A percentile compares a stretch with the other conserved stretches of the same genome.
These are phyloP conservation scores for Xylaria sp. DNA, from an alignment of 2,329 filamentous ascomycete species.

Conservation along the genomic window DNA sequence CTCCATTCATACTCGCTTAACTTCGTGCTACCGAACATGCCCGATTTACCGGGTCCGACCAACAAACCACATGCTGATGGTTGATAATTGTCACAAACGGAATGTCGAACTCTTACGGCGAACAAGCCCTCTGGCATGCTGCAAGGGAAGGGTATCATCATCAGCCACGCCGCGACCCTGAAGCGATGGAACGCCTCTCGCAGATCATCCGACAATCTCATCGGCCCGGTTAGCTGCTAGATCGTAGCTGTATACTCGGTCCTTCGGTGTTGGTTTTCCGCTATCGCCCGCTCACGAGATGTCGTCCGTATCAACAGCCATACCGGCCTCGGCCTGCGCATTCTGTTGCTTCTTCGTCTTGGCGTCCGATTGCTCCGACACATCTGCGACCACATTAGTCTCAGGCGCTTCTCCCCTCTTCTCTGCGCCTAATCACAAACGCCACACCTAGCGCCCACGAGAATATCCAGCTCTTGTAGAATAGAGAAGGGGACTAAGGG, in stretches of 20 bases:
- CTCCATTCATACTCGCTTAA: background rate
- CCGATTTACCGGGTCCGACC: too few species aligned
- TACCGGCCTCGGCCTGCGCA: slow-evolving; percentile 18
- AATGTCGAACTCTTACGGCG: too few species aligned
- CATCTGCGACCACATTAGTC: slow-evolving; percentile 20
- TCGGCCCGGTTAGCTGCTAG: background rate
- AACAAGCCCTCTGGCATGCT: too few species aligned
- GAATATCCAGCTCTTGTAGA: too few species aligned
- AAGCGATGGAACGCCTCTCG: too few species aligned
- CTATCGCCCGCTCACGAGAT: slow-evolving; percentile 30
- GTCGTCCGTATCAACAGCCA: slow-evolving; percentile 34
- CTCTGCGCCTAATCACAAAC: background rate
- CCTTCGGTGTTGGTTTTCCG: background rate
- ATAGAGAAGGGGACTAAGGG: background rate
- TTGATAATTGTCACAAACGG: background rate
- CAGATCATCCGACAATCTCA: too few species aligned
- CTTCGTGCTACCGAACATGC: background rate
- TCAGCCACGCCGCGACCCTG: too few species aligned
- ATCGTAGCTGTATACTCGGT: background rate
- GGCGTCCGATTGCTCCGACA: slow-evolving; percentile 13
- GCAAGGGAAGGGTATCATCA: too few species aligned
- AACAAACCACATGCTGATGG: background rate
- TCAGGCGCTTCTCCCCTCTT: background rate
- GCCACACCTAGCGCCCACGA: background rate
- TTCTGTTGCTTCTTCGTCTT: slow-evolving; percentile 6